Conservation (phyloP, 106 monocot genomes). For the Dendrobium catenatum region DNA sequence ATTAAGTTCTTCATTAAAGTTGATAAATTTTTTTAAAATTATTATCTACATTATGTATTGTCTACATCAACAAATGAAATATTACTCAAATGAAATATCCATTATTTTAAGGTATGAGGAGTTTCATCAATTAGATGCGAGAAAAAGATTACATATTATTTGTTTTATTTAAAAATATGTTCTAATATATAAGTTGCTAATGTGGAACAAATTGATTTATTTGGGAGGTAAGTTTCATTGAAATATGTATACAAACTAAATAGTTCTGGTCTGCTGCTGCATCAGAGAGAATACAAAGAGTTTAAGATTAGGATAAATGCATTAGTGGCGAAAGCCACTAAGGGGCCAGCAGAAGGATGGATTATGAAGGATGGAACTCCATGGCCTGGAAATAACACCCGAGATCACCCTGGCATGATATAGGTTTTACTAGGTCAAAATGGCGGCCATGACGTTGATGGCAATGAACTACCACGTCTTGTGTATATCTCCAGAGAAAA, state of each 20-base stretch:
- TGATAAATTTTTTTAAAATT: too few relatives aligned
- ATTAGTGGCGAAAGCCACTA: slow-evolving; percentile 40
- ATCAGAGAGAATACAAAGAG: slow-evolving; percentile 94
- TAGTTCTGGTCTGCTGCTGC: background rate
- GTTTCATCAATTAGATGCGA: too few relatives aligned
- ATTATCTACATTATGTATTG: too few relatives aligned
- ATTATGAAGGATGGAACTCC: slow-evolving; percentile 55
- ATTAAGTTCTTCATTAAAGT: too few relatives aligned
- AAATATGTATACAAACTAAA: background rate
- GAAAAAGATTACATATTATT: too few relatives aligned
- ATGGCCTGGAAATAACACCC: slow-evolving; percentile 94
- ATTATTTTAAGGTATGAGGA: too few relatives aligned
- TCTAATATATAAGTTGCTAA: too few relatives aligned
- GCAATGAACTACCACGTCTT: slow-evolving; percentile 86
- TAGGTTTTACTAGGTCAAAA: slow-evolving; percentile 66
- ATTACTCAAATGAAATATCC: too few relatives aligned
- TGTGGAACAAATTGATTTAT: too few relatives aligned
- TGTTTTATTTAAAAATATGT: too few relatives aligned
- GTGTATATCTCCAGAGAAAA: slow-evolving; percentile 96
- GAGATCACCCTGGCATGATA: slow-evolving; percentile 97
- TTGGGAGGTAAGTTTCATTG: too few relatives aligned
- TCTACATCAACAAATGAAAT: too few relatives aligned
- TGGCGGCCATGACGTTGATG: slow-evolving; percentile 81
- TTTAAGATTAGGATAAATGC: slow-evolving; percentile 91
- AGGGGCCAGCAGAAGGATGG: slow-evolving; percentile 17